Evolutionary conservation across 495 filamentous ascomycete genomes (phyloP).

Genomic region (Penicilliopsis zonata): DNA sequence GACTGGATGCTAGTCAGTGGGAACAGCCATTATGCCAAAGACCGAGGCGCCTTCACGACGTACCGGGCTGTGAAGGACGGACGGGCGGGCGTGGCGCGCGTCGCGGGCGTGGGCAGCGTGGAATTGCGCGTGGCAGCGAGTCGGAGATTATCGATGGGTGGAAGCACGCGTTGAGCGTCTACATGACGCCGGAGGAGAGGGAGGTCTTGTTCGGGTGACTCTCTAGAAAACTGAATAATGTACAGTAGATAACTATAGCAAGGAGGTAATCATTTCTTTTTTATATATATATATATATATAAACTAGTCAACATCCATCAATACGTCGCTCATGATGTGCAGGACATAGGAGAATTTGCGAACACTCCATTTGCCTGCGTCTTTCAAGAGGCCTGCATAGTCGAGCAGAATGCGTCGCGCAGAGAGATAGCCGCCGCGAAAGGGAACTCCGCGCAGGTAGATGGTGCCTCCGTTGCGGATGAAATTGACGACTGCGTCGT

Average conservation of each 20-base stretch:
- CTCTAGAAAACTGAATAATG: neutral
- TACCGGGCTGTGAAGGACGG: no score
- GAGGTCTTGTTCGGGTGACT: conserved; percentile 5
- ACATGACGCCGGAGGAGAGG: conserved; percentile 8
- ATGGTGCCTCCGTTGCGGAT: conserved; percentile 39
- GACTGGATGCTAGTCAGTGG: no score
- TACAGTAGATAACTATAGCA: no score
- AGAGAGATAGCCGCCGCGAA: conserved; percentile 37
- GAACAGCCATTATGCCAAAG: no score
- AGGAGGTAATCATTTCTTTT: no score
- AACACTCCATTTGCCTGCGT: conserved; percentile 40
- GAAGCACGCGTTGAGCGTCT: conserved; percentile 5
- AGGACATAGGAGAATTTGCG: conserved; percentile 36
- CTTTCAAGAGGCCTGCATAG: conserved; percentile 37
- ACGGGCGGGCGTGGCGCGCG: no score
- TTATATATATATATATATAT: neutral
- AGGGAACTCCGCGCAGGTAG: conserved; percentile 32
- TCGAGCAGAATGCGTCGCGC: conserved; percentile 36
- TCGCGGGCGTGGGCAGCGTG: no score
- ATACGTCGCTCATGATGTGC: conserved; percentile 42
- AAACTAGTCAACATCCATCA: conserved; percentile 22
- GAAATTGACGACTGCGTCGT: conserved; percentile 32
- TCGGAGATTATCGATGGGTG: conserved; percentile 2
- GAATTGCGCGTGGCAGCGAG: no score
- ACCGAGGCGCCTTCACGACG: no score